These are phyloP conservation scores for Colletotrichum musae DNA, from an alignment of 2,329 filamentous ascomycete genomes.

Conservation along the genomic window DNA sequence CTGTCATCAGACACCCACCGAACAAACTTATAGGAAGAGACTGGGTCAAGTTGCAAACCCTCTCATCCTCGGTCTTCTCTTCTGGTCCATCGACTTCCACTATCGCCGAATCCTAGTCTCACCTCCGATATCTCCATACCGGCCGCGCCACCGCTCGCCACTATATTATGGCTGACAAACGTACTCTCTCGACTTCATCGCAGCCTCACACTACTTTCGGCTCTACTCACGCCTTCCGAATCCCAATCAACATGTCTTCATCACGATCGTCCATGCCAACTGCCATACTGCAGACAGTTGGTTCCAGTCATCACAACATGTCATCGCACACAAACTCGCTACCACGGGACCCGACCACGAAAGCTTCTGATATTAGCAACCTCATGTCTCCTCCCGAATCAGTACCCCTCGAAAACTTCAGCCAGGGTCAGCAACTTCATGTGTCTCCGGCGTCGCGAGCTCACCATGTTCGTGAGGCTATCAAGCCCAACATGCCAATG, in stretches of 20 bases:
- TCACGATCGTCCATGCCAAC: slow-evolving; percentile 31
- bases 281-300: slow-evolving; percentile 45
- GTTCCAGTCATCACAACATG: slow-evolving; percentile 39
- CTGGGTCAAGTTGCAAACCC: neutral
- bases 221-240: slow-evolving; percentile 35
- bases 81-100: slow-evolving; percentile 29
- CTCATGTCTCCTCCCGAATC: slow-evolving; percentile 75
- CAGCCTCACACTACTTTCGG: slow-evolving; percentile 52
- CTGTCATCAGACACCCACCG: too few relatives aligned
- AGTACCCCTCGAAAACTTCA: slow-evolving; percentile 68
- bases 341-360: slow-evolving; percentile 50
- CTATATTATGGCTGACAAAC: slow-evolving; percentile 42
- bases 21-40: too few relatives aligned
- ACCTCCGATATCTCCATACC: slow-evolving; percentile 41
- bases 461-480: slow-evolving; percentile 38
- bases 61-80: slow-evolving; percentile 1
- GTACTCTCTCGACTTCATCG: slow-evolving; percentile 24
- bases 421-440: slow-evolving; percentile 44
- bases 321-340: slow-evolving; percentile 10
- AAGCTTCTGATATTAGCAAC: slow-evolving; percentile 64
- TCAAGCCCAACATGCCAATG: slow-evolving; percentile 57
- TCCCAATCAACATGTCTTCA: slow-evolving; percentile 20
- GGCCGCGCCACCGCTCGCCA: slow-evolving; percentile 37
- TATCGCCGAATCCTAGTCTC: slow-evolving; percentile 29
- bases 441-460: neutral